Evolutionary conservation across 345 rosid genomes (phyloP).

Genomic region (Erucastrum elatum): DNA sequence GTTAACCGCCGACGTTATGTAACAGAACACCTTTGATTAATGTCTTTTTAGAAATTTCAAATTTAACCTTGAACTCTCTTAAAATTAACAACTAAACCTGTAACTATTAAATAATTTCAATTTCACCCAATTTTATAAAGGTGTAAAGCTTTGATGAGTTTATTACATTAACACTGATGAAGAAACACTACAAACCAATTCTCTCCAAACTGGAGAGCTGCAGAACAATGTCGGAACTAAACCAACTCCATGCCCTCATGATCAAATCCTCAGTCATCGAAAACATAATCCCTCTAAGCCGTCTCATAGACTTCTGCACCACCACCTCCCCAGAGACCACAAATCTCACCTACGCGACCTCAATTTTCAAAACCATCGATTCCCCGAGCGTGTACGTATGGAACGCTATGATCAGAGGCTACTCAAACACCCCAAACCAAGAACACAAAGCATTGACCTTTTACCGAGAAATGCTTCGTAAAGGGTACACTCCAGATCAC

Average conservation of each 20-base stretch:
- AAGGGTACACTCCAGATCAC: conserved; percentile 34
- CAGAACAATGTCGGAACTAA: conserved; percentile 36
- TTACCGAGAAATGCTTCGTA: conserved; percentile 36
- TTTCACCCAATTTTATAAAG: background rate
- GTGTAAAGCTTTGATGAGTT: background rate
- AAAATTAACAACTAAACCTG: background rate
- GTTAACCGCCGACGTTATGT: conserved; percentile 12
- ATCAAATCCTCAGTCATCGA: conserved; percentile 37
- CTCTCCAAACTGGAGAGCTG: conserved; percentile 38
- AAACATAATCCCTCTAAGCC: conserved; percentile 41
- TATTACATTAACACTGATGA: conserved; percentile 11
- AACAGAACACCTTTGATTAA: background rate
- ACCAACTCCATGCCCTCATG: conserved; percentile 41
- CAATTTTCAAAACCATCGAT: conserved; percentile 32
- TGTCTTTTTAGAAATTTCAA: background rate
- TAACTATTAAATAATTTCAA: background rate
- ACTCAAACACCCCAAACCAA: conserved; percentile 27
- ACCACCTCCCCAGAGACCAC: conserved; percentile 18
- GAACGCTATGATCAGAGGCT: conserved; percentile 49
- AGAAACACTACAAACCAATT: conserved; percentile 30
- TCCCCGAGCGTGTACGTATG: conserved; percentile 41
- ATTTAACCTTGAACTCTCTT: background rate
- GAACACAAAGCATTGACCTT: conserved; percentile 26
- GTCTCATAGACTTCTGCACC: conserved; percentile 36
- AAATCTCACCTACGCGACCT: conserved; percentile 34